Percentiles rank a stretch among this genome's conserved stretches.
Evolutionary conservation across 192 early-diverging fungal species (phyloP).

Genomic region (Entomortierella beljakovae): DNA sequence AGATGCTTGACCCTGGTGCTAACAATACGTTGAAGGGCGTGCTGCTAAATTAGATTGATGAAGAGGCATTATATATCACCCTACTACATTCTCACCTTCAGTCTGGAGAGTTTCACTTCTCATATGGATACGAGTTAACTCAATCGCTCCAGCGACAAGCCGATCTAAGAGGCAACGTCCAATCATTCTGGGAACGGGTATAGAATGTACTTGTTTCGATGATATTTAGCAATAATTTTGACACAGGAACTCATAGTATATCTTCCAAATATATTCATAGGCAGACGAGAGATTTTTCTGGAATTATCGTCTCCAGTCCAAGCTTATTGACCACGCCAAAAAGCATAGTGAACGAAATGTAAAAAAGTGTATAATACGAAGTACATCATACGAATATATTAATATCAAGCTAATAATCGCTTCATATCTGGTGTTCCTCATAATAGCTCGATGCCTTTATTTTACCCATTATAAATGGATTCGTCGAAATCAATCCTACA

Average conservation of each 20-base stretch:
- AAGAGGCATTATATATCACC: constrained; percentile 61
- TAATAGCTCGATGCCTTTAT: constrained; percentile 82
- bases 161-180: constrained; percentile 47
- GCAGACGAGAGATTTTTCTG: constrained; percentile 96
- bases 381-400: neutral
- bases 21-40: no score
- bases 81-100: constrained; percentile 63
- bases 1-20: no score
- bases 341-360: constrained; percentile 56
- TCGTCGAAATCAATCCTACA: constrained; percentile 67
- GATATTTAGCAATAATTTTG: neutral
- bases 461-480: constrained; percentile 92
- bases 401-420: neutral
- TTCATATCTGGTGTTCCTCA: neutral
- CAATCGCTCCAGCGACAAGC: constrained; percentile 82
- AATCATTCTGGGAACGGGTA: constrained; percentile 69
- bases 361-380: constrained; percentile 3
- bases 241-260: neutral
- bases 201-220: neutral
- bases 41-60: constrained; percentile 60
- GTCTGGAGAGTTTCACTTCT: constrained; percentile 76
- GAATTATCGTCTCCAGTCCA: constrained; percentile 80
- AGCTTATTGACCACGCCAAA: constrained; percentile 72
- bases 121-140: constrained; percentile 90
- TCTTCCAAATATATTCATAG: constrained; percentile 42